Conservation (phyloP, 2,329 filamentous ascomycete genomes). For the Colletotrichum shisoi region DNA sequence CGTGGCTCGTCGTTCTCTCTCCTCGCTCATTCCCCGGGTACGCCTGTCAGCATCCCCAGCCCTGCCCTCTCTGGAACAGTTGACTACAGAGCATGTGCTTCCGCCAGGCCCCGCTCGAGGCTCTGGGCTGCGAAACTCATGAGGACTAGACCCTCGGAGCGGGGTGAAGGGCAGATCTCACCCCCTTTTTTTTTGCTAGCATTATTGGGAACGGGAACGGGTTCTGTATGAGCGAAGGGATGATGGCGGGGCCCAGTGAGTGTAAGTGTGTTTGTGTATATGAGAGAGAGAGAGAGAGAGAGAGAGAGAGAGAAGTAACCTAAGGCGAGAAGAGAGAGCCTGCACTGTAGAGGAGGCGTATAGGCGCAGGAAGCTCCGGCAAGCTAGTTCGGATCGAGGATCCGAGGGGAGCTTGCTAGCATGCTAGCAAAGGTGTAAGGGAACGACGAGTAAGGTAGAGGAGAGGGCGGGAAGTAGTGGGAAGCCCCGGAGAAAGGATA, state of each 20-base stretch:
- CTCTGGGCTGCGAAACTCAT: slow-evolving; percentile 1
- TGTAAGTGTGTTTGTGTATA: too few relatives aligned
- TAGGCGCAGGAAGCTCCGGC: slow-evolving; percentile 32
- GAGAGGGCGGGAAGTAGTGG: slow-evolving; percentile 11
- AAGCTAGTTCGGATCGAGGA: slow-evolving; percentile 37
- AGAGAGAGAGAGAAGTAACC: slow-evolving; percentile 23
- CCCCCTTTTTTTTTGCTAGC: slow-evolving; percentile 7
- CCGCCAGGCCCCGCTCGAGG: slow-evolving; percentile 12
- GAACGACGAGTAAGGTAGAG: slow-evolving; percentile 9
- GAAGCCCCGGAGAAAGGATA: slow-evolving; percentile 7
- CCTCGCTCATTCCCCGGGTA: slow-evolving; percentile 30
- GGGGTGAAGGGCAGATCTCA: slow-evolving; percentile 22
- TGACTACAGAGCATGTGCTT: slow-evolving; percentile 19
- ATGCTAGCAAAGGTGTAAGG: slow-evolving; percentile 6
- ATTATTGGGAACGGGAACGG: slow-evolving; percentile 11
- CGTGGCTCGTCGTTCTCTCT: slow-evolving; percentile 28
- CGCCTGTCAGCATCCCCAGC: slow-evolving; percentile 14
- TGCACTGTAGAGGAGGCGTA: slow-evolving; percentile 19
- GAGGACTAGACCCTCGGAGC: slow-evolving; percentile 15
- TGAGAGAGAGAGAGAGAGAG: slow-evolving; percentile 17
- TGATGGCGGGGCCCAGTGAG: slow-evolving; percentile 25
- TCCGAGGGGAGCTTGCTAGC: slow-evolving; percentile 24
- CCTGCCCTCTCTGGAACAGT: slow-evolving; percentile 29
- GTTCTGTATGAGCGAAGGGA: slow-evolving; percentile 37
- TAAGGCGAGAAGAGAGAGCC: slow-evolving; percentile 15